Evolutionary conservation across 2,329 filamentous ascomycete genomes (phyloP).

Genomic region (Cladophialophora yegresii): DNA sequence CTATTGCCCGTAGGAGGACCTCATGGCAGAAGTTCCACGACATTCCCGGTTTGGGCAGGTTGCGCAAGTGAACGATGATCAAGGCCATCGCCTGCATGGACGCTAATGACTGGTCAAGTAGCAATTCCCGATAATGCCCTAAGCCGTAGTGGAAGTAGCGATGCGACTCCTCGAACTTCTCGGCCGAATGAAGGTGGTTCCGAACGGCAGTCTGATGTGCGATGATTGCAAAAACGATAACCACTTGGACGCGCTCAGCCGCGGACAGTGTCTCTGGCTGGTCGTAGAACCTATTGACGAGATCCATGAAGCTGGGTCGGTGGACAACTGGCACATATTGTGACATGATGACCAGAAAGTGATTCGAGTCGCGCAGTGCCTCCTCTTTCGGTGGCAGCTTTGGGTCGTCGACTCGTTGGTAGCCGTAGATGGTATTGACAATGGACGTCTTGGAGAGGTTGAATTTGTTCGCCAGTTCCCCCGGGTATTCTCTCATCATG

Average conservation of each 20-base stretch:
- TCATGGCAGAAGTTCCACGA: constrained; percentile 68
- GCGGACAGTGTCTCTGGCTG: constrained; percentile 61
- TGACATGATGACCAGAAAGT: constrained; percentile 73
- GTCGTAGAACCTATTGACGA: constrained; percentile 74
- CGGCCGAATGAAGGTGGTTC: constrained; percentile 60
- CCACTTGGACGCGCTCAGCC: constrained; percentile 69
- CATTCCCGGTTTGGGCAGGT: constrained; percentile 76
- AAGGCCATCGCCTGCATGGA: constrained; percentile 73
- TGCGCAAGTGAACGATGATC: constrained; percentile 71
- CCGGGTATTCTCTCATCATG: constrained; percentile 57
- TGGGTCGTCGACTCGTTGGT: constrained; percentile 57
- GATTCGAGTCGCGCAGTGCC: constrained; percentile 69
- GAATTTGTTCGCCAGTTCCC: constrained; percentile 54
- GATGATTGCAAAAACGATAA: constrained; percentile 78
- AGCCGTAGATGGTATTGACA: constrained; percentile 64
- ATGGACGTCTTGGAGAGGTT: constrained; percentile 74
- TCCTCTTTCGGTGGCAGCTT: constrained; percentile 65
- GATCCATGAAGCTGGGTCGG: constrained; percentile 68
- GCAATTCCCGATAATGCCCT: constrained; percentile 67
- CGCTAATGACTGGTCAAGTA: constrained; percentile 62
- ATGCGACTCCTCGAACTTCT: constrained; percentile 64
- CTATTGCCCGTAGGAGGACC: constrained; percentile 69
- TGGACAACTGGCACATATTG: constrained; percentile 76
- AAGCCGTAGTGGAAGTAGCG: constrained; percentile 76
- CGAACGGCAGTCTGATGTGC: constrained; percentile 75